A percentile compares a stretch with the other conserved stretches of the same genome.
phyloP scores from a whole-genome alignment of 2,329 filamentous ascomycete species.

The Beauveria asiatica region DNA sequence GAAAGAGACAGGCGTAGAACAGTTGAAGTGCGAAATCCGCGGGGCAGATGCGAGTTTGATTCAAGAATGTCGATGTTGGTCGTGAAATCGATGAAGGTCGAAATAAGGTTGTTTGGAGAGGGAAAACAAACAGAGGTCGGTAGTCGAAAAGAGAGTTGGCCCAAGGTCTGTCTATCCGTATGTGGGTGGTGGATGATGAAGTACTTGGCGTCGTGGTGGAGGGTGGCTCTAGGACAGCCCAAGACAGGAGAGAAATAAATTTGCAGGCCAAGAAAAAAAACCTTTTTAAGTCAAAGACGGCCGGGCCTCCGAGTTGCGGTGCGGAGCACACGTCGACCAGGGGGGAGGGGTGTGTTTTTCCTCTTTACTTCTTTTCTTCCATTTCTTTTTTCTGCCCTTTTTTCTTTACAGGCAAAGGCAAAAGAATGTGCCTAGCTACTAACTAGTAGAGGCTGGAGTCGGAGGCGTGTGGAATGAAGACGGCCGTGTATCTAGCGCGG shows the following conservation, averaged over 20 bases:
- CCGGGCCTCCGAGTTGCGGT: conserved; percentile 8
- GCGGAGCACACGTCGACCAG: not conserved
- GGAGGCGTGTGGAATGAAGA: conserved; percentile 2
- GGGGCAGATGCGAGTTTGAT: not conserved
- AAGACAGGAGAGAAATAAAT: not conserved
- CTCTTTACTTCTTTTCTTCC: conserved; percentile 12
- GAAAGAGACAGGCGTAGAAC: not conserved
- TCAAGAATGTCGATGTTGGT: not conserved
- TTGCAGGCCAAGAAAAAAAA: conserved; percentile 1
- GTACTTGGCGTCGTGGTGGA: conserved; percentile 4
- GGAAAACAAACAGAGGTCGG: not conserved
- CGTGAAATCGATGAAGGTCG: not conserved
- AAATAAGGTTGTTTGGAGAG: not conserved
- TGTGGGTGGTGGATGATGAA: conserved; percentile 8
- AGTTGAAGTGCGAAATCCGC: not conserved
- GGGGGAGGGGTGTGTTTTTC: conserved; percentile 6
- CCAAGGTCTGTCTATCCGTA: not conserved
- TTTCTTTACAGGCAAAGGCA: not conserved
- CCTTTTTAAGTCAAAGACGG: conserved; percentile 5
- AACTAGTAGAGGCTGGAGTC: not conserved
- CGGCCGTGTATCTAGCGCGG: conserved; percentile 4
- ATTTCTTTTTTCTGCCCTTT: conserved; percentile 3
- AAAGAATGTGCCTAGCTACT: conserved; percentile 5
- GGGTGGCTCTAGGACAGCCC: not conserved
- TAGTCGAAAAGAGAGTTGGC: conserved; percentile 5